A percentile compares a stretch with the other conserved stretches of the same genome.
Evolutionary conservation across 495 filamentous ascomycete genomes (phyloP).

Genomic region (Oleoguttula mirabilis): DNA sequence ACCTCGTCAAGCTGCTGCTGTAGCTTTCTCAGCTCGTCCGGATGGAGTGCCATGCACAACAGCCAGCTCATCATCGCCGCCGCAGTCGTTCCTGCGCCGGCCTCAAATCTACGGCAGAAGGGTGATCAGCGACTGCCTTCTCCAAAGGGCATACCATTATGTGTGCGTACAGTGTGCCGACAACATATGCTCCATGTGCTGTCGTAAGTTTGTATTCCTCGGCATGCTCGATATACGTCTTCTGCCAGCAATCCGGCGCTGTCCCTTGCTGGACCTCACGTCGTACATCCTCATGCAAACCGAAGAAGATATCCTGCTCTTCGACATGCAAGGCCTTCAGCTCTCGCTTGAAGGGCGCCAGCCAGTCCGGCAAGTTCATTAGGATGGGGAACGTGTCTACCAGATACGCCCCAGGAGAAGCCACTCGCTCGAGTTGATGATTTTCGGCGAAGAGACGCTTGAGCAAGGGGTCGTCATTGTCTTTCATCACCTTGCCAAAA

Average conservation of each 20-base stretch:
- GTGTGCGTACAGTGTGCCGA: constrained; percentile 21
- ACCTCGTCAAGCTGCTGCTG: constrained; percentile 26
- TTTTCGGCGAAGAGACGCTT: constrained; percentile 22
- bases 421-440: constrained; percentile 26
- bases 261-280: constrained; percentile 26
- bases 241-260: constrained; percentile 17
- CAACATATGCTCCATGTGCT: constrained; percentile 12
- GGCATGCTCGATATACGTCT: constrained; percentile 12
- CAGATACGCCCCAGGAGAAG: constrained; percentile 26
- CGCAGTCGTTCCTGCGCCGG: constrained; percentile 23
- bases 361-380: constrained; percentile 25
- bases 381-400: constrained; percentile 28
- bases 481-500: constrained; percentile 28
- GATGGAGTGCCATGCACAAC: constrained; percentile 27
- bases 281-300: constrained; percentile 23
- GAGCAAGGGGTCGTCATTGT: constrained; percentile 25
- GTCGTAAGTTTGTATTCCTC: constrained; percentile 10
- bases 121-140: constrained; percentile 20
- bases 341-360: constrained; percentile 31
- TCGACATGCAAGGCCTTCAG: constrained; percentile 22
- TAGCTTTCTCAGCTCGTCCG: constrained; percentile 21
- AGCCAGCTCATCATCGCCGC: constrained; percentile 26
- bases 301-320: constrained; percentile 24
- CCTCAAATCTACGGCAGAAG: constrained; percentile 23
- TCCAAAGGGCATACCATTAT: constrained; percentile 17